phyloP scores from a whole-genome alignment of 2,329 filamentous ascomycete species.

The Curvularia spicifera region DNA sequence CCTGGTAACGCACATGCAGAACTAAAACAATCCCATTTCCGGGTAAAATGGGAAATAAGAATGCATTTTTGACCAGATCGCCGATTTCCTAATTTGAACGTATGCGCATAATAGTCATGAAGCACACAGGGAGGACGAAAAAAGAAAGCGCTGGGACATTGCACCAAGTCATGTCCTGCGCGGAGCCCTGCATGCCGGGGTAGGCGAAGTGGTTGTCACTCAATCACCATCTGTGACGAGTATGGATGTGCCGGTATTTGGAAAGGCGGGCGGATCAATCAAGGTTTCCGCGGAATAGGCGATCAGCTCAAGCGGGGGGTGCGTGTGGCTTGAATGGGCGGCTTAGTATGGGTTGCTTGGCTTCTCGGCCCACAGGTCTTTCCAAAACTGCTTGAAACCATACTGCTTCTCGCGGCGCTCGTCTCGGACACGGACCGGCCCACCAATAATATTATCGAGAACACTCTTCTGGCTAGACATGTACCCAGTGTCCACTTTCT shows the following conservation, averaged over 20 bases:
- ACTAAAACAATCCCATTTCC: slow-evolving; percentile 1
- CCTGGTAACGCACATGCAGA: slow-evolving; percentile 16
- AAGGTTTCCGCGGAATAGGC: background rate
- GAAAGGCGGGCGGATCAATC: slow-evolving; percentile 3
- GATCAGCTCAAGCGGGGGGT: slow-evolving; percentile 1
- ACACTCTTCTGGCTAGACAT: slow-evolving; percentile 58
- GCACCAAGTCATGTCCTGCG: background rate
- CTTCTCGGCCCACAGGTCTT: slow-evolving; percentile 68
- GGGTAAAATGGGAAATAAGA: background rate
- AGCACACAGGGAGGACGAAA: background rate
- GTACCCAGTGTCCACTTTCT: slow-evolving; percentile 48
- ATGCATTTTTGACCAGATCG: background rate
- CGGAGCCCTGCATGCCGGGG: slow-evolving; percentile 6
- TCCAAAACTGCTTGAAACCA: slow-evolving; percentile 88
- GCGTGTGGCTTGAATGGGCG: slow-evolving; percentile 2
- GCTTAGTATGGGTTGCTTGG: slow-evolving; percentile 13
- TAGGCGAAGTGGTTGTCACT: slow-evolving; percentile 15
- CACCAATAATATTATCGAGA: slow-evolving; percentile 65
- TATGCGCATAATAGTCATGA: slow-evolving; percentile 12
- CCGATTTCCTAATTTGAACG: slow-evolving; percentile 12
- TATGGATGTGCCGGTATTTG: background rate
- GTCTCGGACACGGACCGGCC: slow-evolving; percentile 71
- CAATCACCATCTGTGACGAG: slow-evolving; percentile 5
- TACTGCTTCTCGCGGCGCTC: slow-evolving; percentile 74
- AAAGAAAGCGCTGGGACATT: background rate